A percentile compares a stretch with the other conserved stretches of the same genome.
phyloP scores from a whole-genome alignment of 495 filamentous ascomycete species.

The Podospora pseudocomata region DNA sequence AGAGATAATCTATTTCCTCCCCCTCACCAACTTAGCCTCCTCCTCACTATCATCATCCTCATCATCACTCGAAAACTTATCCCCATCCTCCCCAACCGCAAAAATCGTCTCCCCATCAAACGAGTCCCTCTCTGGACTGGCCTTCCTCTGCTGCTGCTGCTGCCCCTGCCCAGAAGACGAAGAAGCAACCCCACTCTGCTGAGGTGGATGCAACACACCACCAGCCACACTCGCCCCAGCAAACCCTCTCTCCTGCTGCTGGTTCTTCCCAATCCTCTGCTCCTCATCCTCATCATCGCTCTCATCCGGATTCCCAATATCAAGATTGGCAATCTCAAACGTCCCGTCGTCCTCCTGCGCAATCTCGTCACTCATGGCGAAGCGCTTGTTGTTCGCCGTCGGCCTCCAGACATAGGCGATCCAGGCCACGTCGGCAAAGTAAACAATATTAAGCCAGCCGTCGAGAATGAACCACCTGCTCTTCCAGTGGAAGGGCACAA shows the following conservation, averaged over 20 bases:
- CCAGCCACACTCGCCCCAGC: slow-evolving; percentile 7
- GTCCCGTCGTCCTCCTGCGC: slow-evolving; percentile 95
- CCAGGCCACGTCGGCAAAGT: slow-evolving; percentile 85
- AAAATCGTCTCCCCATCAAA: slow-evolving; percentile 93
- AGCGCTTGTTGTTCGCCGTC: slow-evolving; percentile 92
- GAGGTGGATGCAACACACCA: not conserved
- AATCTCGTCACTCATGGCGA: slow-evolving; percentile 98
- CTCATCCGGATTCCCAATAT: slow-evolving; percentile 70
- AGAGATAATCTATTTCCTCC: slow-evolving; percentile 28
- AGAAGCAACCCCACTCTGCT: slow-evolving; percentile 1
- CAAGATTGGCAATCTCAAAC: slow-evolving; percentile 80
- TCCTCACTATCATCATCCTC: slow-evolving; percentile 56
- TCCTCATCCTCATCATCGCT: slow-evolving; percentile 63
- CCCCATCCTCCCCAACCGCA: slow-evolving; percentile 82
- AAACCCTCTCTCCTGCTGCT: slow-evolving; percentile 10
- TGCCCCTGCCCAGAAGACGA: slow-evolving; percentile 13
- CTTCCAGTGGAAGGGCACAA: slow-evolving; percentile 94
- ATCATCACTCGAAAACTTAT: slow-evolving; percentile 54
- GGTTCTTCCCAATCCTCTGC: slow-evolving; percentile 34
- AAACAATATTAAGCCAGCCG: slow-evolving; percentile 96
- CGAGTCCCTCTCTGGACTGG: slow-evolving; percentile 57
- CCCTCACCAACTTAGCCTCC: slow-evolving; percentile 60
- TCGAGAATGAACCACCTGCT: slow-evolving; percentile 95
- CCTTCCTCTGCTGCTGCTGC: slow-evolving; percentile 26
- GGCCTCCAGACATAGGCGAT: slow-evolving; percentile 97